Conservation (phyloP, 2,329 filamentous ascomycete genomes). For the Calonectria hawksworthii region DNA sequence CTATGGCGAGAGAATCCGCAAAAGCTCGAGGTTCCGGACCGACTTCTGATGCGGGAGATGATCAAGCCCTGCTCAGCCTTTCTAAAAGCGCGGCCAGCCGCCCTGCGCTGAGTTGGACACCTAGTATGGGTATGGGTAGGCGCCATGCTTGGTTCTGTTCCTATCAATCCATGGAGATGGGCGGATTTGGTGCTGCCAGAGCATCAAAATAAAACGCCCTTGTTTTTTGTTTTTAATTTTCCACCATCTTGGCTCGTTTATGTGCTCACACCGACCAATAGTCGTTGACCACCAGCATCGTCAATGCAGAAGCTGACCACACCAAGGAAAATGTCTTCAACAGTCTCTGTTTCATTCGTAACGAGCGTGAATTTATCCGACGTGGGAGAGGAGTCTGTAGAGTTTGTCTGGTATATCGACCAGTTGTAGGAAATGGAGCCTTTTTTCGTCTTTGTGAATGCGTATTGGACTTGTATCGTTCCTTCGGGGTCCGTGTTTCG, state of each 20-base stretch:
- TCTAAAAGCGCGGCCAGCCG: not conserved
- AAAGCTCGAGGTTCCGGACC: not conserved
- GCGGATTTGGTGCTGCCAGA: not conserved
- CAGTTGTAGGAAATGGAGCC: not conserved
- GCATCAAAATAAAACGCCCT: not conserved
- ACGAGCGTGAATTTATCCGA: not conserved
- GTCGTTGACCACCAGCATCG: not conserved
- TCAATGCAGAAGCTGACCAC: not conserved
- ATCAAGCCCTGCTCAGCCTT: too few species aligned
- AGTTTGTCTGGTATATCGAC: not conserved
- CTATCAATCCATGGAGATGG: not conserved
- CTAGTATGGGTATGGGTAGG: not conserved
- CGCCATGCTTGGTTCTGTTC: not conserved
- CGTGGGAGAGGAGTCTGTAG: not conserved
- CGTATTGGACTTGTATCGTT: not conserved
- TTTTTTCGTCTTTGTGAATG: not conserved
- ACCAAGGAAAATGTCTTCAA: not conserved
- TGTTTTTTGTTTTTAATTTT: too few species aligned
- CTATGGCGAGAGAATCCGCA: not conserved
- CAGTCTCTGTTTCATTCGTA: not conserved
- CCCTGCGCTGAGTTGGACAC: too few species aligned
- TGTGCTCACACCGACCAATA: not conserved
- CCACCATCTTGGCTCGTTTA: not conserved
- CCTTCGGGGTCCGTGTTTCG: not conserved
- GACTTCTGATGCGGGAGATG: too few species aligned